phyloP scores from a whole-genome alignment of 2,329 filamentous ascomycete species.

The Exophiala calicioides region DNA sequence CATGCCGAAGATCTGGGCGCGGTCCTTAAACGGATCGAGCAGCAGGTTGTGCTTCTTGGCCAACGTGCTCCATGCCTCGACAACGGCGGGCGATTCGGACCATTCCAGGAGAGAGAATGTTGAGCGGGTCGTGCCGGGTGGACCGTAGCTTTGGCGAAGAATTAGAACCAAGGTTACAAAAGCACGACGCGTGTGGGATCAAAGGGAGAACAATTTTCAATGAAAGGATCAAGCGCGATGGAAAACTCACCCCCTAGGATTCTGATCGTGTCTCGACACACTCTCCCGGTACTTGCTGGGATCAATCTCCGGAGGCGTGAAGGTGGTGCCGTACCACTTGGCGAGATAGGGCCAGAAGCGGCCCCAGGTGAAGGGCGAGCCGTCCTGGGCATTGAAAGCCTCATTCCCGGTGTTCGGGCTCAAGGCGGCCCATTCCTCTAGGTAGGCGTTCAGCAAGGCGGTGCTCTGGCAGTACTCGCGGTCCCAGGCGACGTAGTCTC shows the following conservation, averaged over 20 bases:
- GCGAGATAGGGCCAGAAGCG: slow-evolving; percentile 52
- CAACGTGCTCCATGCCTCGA: slow-evolving; percentile 49
- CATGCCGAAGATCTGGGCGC: slow-evolving; percentile 19
- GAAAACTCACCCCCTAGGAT: slow-evolving; percentile 15
- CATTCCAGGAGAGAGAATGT: slow-evolving; percentile 49
- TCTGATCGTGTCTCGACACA: slow-evolving; percentile 21
- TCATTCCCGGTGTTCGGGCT: slow-evolving; percentile 43
- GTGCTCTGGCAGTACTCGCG: slow-evolving; percentile 31
- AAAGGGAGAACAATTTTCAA: too few relatives aligned
- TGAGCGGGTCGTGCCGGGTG: slow-evolving; percentile 40
- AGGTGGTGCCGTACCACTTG: slow-evolving; percentile 45
- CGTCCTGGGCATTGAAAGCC: slow-evolving; percentile 53
- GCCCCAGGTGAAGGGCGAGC: slow-evolving; percentile 48
- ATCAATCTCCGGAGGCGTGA: slow-evolving; percentile 35
- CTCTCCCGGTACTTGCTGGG: slow-evolving; percentile 24
- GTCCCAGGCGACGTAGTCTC: slow-evolving; percentile 48
- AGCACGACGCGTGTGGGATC: neutral
- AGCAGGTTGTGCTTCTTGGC: slow-evolving; percentile 43
- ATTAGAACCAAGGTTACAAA: neutral
- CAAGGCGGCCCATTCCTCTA: slow-evolving; percentile 54
- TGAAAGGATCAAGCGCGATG: neutral
- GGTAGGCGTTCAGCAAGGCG: slow-evolving; percentile 50
- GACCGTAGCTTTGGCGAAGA: slow-evolving; percentile 50
- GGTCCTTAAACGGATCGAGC: slow-evolving; percentile 22
- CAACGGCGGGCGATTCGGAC: slow-evolving; percentile 46